Conservation (phyloP, 1,284 basidiomycete species). For the Rhizopogon hawkerae region DNA sequence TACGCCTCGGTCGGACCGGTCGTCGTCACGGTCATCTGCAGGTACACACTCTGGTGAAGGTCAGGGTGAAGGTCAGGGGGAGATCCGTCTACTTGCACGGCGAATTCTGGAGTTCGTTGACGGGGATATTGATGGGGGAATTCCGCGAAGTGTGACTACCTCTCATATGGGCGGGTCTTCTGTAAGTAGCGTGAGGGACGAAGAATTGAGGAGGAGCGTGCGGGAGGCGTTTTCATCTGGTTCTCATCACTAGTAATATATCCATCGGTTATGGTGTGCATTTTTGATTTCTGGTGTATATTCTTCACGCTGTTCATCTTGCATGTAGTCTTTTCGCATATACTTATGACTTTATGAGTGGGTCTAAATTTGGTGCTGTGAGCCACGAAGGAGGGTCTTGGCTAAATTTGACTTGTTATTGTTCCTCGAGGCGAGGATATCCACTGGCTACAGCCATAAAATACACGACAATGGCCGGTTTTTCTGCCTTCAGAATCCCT, state of each 20-base stretch:
- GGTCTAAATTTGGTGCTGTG: no score
- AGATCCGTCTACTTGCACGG: slow-evolving; percentile 79
- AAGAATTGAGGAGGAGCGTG: slow-evolving; percentile 72
- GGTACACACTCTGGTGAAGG: slow-evolving; percentile 79
- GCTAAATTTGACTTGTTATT: background rate
- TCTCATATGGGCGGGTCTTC: slow-evolving; percentile 62
- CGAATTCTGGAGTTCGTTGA: slow-evolving; percentile 84
- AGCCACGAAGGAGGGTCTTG: no score
- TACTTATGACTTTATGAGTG: background rate
- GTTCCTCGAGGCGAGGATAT: background rate
- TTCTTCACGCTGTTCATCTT: slow-evolving; percentile 1
- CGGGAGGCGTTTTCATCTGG: slow-evolving; percentile 63
- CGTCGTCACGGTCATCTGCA: slow-evolving; percentile 59
- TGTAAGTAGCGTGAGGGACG: slow-evolving; percentile 48
- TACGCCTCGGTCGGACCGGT: slow-evolving; percentile 67
- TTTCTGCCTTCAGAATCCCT: no score
- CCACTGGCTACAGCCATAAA: no score
- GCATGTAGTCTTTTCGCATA: slow-evolving; percentile 16
- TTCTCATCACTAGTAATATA: slow-evolving; percentile 33
- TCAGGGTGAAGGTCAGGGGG: slow-evolving; percentile 41
- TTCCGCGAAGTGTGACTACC: slow-evolving; percentile 51
- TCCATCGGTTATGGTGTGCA: background rate
- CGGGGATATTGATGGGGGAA: slow-evolving; percentile 49
- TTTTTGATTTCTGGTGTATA: slow-evolving; percentile 1
- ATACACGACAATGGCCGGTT: background rate